phyloP scores from a whole-genome alignment of 805 yeast species.

The Kodamaea neixiangensis region DNA sequence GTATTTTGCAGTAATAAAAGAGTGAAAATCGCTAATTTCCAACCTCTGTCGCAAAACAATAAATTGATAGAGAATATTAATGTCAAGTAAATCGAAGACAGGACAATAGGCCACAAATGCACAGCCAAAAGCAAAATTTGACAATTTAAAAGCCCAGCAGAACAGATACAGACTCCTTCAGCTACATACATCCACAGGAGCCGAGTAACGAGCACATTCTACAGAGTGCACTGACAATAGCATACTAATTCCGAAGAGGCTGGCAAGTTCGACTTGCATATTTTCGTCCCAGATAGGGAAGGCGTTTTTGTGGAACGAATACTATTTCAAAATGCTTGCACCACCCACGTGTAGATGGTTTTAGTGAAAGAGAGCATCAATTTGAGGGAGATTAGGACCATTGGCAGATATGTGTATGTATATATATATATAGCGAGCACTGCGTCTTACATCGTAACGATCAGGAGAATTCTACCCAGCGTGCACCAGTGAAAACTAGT shows the following conservation, averaged over 20 bases:
- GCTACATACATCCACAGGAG: not conserved
- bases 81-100: too few species aligned
- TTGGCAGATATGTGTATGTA: not conserved
- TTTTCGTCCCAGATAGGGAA: slow-evolving; percentile 1
- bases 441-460: not conserved
- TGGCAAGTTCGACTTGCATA: not conserved
- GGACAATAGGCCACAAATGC: too few species aligned
- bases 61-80: too few species aligned
- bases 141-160: not conserved
- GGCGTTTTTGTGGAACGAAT: not conserved
- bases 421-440: not conserved
- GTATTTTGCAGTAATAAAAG: too few species aligned
- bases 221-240: not conserved
- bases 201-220: not conserved
- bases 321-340: not conserved
- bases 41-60: too few species aligned
- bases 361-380: not conserved
- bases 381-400: too few species aligned
- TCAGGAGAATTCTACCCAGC: not conserved
- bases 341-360: slow-evolving; percentile 8
- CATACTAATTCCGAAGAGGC: not conserved
- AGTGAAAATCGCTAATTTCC: too few species aligned
- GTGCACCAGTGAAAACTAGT: not conserved
- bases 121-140: too few species aligned
- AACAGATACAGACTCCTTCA: not conserved